Evolutionary conservation across 2,329 filamentous ascomycete species (phyloP).

Genomic region (Colletotrichum orchidophilum): DNA sequence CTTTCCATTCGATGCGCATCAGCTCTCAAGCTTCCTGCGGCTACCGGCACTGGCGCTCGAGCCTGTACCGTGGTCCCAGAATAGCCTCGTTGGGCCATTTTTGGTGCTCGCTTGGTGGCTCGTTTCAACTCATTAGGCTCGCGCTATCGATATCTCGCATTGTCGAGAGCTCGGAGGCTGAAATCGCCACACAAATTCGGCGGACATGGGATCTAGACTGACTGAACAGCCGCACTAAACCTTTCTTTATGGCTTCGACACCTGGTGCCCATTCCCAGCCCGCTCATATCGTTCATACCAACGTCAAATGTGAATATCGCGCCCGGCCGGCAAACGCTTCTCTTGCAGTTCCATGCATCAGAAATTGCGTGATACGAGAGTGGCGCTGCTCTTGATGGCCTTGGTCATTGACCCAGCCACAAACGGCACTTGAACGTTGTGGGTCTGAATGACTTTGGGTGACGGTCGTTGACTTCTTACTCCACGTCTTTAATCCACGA

Average conservation of each 20-base stretch:
- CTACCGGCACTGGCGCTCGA: conserved; percentile 13
- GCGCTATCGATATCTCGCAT: not conserved
- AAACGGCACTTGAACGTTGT: not conserved
- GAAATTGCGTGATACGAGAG: not conserved
- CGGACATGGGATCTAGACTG: conserved; percentile 1
- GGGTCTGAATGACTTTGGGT: not conserved
- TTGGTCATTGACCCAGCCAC: not conserved
- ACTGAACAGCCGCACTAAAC: not conserved
- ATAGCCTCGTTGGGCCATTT: conserved; percentile 2
- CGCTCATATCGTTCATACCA: not conserved
- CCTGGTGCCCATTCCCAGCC: not conserved
- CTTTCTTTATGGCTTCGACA: not conserved
- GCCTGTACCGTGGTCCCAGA: conserved; percentile 5
- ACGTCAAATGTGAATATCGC: not conserved
- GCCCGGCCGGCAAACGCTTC: not conserved
- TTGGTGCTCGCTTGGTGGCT: not conserved
- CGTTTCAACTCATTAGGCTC: conserved; percentile 8
- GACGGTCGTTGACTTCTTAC: not conserved
- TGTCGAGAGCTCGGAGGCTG: conserved; percentile 11
- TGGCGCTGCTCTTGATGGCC: not conserved
- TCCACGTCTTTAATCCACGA: not conserved
- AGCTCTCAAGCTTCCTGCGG: not conserved
- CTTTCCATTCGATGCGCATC: not conserved
- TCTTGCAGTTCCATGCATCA: not conserved
- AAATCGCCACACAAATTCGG: conserved; percentile 6